Conservation (phyloP, 2,329 filamentous ascomycete genomes). For the Podosphaera fusca region DNA sequence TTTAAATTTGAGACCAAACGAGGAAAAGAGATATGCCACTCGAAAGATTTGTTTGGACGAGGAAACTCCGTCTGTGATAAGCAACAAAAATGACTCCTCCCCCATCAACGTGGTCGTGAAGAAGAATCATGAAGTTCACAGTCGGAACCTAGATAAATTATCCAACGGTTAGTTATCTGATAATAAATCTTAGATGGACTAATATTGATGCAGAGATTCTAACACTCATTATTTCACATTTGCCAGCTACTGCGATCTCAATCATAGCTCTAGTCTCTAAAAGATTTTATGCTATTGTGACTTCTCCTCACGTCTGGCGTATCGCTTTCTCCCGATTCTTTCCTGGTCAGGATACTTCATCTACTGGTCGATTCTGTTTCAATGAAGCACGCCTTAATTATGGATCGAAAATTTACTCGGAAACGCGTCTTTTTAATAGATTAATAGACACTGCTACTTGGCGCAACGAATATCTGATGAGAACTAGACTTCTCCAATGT, state of each 20-base stretch:
- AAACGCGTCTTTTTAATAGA: conserved; percentile 59
- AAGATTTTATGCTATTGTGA: conserved; percentile 68
- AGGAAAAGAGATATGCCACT: not conserved
- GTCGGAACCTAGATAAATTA: conserved; percentile 25
- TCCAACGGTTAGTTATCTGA: conserved; percentile 48
- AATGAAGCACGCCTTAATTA: not conserved
- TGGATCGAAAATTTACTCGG: conserved; percentile 21
- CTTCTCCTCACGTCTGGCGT: conserved; percentile 80
- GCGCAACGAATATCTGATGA: conserved; percentile 83
- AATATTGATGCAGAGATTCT: conserved; percentile 46
- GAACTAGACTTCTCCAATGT: conserved; percentile 64
- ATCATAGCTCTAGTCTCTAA: conserved; percentile 69
- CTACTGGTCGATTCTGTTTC: not conserved
- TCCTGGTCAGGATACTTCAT: conserved; percentile 42
- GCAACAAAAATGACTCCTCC: not conserved
- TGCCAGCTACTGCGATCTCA: conserved; percentile 65
- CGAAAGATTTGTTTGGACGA: not conserved
- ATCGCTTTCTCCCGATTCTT: conserved; percentile 84
- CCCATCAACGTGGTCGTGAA: conserved; percentile 20
- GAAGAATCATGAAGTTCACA: conserved; percentile 11
- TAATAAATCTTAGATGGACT: not conserved
- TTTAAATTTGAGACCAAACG: not conserved
- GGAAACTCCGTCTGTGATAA: not conserved
- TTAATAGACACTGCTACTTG: conserved; percentile 72
- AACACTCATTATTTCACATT: conserved; percentile 74